Evolutionary conservation across 139 green algal genomes (phyloP).

Genomic region (Choricystis sp.): DNA sequence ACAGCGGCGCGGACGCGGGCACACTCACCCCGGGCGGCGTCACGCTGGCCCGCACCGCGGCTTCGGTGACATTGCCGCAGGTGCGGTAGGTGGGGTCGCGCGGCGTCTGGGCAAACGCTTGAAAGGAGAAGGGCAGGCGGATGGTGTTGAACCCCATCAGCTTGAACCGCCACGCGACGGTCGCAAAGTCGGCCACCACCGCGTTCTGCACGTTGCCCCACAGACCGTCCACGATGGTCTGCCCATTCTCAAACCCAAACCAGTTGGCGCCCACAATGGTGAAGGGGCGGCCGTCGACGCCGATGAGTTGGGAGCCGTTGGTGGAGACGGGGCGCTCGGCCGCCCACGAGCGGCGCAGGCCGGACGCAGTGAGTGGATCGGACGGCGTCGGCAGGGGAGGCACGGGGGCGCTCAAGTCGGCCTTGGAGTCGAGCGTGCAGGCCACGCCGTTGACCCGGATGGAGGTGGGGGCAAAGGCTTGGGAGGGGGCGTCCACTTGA

Average conservation of each 20-base stretch:
- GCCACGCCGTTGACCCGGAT: background rate
- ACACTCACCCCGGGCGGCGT: background rate
- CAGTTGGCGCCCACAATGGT: background rate
- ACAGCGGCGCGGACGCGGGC: too few species aligned
- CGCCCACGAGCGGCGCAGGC: background rate
- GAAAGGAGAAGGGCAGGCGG: conserved; percentile 2
- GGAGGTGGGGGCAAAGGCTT: background rate
- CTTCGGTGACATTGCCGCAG: background rate
- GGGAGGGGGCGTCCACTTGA: background rate
- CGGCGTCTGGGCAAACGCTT: background rate
- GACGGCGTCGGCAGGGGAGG: background rate
- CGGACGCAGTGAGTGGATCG: background rate
- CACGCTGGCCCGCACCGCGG: background rate
- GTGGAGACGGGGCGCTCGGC: background rate
- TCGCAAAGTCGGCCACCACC: background rate
- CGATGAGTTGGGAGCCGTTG: background rate
- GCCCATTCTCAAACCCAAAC: conserved; percentile 4
- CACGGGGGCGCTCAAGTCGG: background rate
- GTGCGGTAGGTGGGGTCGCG: background rate
- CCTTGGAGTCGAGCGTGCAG: background rate
- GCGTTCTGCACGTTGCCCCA: background rate
- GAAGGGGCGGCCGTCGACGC: background rate
- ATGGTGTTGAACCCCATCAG: conserved; percentile 2
- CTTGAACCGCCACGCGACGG: conserved; percentile 1
- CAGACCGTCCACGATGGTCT: background rate